Evolutionary conservation across 2,329 filamentous ascomycete genomes (phyloP), one percentile per base, ranked within the genome.

Genomic region (Trichothecium roseum): DNA sequence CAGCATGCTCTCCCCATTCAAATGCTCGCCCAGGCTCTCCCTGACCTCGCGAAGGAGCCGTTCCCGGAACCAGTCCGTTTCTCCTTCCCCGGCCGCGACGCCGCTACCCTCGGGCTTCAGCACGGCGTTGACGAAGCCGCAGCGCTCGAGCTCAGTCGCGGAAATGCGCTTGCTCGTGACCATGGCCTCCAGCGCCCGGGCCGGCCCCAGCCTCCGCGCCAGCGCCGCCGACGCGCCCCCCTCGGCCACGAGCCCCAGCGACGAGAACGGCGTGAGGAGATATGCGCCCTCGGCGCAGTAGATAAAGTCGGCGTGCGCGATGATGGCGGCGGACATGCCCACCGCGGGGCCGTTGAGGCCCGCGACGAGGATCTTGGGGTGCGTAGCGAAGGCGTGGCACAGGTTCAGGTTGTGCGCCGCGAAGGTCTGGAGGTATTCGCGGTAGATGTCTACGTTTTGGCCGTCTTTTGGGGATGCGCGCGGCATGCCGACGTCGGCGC

Each of bases 261-360:
- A 89, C 4, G 80, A 81, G 62, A 96, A 96, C 4, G 91, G 91
- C 1, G 88, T 94, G 18, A 96, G 76, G 18, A 96, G 68, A 60
- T 85, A 98, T 20, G 87, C 66, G 46, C 82, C 72, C 0, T 87
- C 87, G 0, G 81, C 70, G 53, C 74, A 79, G 68, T 96, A 96
- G 56, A 96, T 74, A 65, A 96, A 96, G 66, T 96, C 91, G 17
- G 84, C 84, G 56, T 85, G 82, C 20, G 79, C 80, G 39, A 86
- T 66, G 1, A 96, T 62, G 0, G 89, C 88, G 1, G 89, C 91
- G 2, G 82, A 84, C 22, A 96, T 78, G 5, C 91, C 91, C 36
- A 98, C 72, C 9, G 79, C 87, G 5, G 91, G 91, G 3, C 89
- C 91, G 62, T 96, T 96, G 45, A 96, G 78, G 0, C 85, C 91